These are phyloP conservation scores for Coniella lustricola DNA, from an alignment of 2,329 filamentous ascomycete species.

Conservation along the genomic window DNA sequence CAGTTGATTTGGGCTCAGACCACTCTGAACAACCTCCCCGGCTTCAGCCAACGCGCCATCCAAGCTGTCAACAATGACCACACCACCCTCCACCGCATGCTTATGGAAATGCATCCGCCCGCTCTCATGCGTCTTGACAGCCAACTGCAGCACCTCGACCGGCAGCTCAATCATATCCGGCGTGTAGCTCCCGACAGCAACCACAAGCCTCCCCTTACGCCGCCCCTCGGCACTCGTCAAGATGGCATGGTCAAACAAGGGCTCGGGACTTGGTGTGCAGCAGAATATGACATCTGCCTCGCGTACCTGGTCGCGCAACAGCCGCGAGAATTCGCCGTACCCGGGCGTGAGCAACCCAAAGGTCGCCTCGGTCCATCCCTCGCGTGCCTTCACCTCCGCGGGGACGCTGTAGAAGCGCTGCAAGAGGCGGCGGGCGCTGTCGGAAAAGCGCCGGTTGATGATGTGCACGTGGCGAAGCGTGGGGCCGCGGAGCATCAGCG, in stretches of 20 bases:
- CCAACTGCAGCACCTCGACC: constrained; percentile 63
- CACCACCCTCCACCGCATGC: constrained; percentile 56
- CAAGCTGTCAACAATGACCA: constrained; percentile 67
- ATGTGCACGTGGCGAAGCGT: constrained; percentile 77
- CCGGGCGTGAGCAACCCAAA: constrained; percentile 63
- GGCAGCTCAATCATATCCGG: constrained; percentile 78
- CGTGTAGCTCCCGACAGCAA: constrained; percentile 64
- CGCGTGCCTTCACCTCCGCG: constrained; percentile 37
- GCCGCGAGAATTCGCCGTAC: constrained; percentile 59
- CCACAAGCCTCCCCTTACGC: constrained; percentile 63
- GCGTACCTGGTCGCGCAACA: constrained; percentile 64
- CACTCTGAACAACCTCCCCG: constrained; percentile 77
- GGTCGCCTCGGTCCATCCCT: constrained; percentile 59
- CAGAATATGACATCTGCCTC: constrained; percentile 79
- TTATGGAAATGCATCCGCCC: constrained; percentile 57
- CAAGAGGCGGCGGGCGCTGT: constrained; percentile 46
- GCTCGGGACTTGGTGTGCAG: constrained; percentile 69
- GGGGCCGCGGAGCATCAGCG: constrained; percentile 62
- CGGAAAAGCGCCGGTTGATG: constrained; percentile 66
- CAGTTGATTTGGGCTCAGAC: constrained; percentile 64
- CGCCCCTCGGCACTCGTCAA: constrained; percentile 66
- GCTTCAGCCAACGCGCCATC: constrained; percentile 76
- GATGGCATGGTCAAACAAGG: constrained; percentile 67
- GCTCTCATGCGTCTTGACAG: constrained; percentile 38
- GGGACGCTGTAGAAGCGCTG: constrained; percentile 40